Percentiles rank a stretch among this genome's conserved stretches.
Conservation (phyloP, 257 asterid species). For the Jaltomata sinuosa region DNA sequence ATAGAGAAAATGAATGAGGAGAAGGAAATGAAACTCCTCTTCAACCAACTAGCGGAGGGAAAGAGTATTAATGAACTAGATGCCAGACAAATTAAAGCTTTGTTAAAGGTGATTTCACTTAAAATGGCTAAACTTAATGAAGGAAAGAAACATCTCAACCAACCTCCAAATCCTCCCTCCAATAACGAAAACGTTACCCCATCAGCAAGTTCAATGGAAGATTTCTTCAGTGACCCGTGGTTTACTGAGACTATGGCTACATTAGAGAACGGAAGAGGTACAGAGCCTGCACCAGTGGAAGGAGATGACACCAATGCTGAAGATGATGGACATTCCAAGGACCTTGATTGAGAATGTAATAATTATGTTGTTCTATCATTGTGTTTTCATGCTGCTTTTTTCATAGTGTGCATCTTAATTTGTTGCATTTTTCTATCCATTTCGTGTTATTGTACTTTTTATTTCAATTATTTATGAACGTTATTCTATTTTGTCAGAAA, state of each 20-base stretch:
- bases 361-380: neutral
- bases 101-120: conserved; percentile 1
- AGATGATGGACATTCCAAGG: neutral
- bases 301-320: neutral
- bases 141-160: neutral
- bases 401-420: neutral
- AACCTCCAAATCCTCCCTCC: neutral
- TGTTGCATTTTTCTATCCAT: neutral
- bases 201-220: neutral
- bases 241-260: neutral
- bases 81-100: conserved; percentile 15
- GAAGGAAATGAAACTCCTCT: conserved; percentile 18
- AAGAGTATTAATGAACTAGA: conserved; percentile 15
- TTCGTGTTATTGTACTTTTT: neutral
- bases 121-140: conserved; percentile 18
- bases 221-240: neutral
- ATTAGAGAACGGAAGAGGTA: neutral
- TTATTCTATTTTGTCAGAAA: neutral
- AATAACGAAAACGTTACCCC: neutral
- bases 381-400: neutral
- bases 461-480: neutral
- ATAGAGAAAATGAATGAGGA: conserved; percentile 14
- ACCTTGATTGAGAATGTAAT: neutral
- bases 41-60: conserved; percentile 18
- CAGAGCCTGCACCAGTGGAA: neutral